Base-by-base conservation (phyloP, 2,329 filamentous ascomycete genomes). In the Neodidymelliopsis sp. region DNA sequence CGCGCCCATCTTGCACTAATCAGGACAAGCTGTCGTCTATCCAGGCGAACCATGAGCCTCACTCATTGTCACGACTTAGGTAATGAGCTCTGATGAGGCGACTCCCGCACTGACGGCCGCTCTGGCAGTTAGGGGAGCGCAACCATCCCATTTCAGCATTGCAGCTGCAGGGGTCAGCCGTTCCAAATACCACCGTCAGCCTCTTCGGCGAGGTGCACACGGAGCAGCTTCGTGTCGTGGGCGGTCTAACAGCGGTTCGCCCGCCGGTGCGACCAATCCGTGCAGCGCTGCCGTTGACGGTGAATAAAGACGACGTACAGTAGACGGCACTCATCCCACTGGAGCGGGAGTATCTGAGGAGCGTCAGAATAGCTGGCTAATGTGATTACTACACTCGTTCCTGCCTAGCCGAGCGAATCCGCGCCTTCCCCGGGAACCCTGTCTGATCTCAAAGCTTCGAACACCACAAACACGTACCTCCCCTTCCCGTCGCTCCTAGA, bases 21-120 rank as follows among this genome's bases (percentile, higher is more conserved):
- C 34, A 23, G 45, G 49, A 29, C 36, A 56, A 54, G 51, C 18
- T 27, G 38, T 28, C 23, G 18, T 30, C 19, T 15, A 36, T 33
- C 22, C 35, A 30, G 47, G 48, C 52, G 42, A 56, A 56, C 57
- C 18, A 44, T 30, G 53, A 50, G 57, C 52, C 58, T 59, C 50
- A 53, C 40, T 47, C 35, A 24, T 29, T n/a, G 45, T 39, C 24
- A 33, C 42, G 31, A 49, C 48, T 63, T 61, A 57, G 49, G 53
- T 61, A 60, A 30, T 34, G 29, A 41, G n/a, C 9, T 39, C 12
- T 42, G 19, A 54, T 57, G 50, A 51, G 50, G 57, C 51, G 47
- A 54, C 38, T 36, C 45, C 34, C 38, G 44, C 49, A 36, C 52
- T 35, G 49, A 49, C 44, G 40, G 43, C 46, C 39, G 29, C 46